phyloP scores from a whole-genome alignment of 1,284 basidiomycete species.

The Phaffia rhodozyma region DNA sequence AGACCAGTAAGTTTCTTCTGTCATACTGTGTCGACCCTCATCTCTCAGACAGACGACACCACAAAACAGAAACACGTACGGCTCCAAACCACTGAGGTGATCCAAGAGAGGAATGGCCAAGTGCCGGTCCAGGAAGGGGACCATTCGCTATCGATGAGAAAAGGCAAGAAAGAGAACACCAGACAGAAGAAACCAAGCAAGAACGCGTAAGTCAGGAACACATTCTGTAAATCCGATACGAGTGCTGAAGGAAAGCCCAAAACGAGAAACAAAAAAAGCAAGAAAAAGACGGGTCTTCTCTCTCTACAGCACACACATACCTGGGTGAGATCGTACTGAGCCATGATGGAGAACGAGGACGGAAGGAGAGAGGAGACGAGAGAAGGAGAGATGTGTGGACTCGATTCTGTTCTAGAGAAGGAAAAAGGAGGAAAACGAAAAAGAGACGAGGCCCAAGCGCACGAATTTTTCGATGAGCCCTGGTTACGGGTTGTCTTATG shows the following conservation, averaged over 20 bases:
- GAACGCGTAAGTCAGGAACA: neutral
- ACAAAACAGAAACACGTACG: neutral
- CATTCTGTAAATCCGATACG: neutral
- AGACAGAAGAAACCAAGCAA: neutral
- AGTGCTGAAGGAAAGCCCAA: neutral
- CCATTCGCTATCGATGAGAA: conserved; percentile 55
- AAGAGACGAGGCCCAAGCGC: neutral
- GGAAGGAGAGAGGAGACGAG: neutral
- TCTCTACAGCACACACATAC: conserved; percentile 23
- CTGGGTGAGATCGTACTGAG: conserved; percentile 70
- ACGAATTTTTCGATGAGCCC: neutral
- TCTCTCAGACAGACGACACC: too few relatives aligned
- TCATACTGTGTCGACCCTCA: neutral
- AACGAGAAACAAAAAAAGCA: neutral
- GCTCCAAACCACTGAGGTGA: conserved; percentile 60
- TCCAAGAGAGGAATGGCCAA: conserved; percentile 82
- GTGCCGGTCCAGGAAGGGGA: conserved; percentile 88
- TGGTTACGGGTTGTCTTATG: conserved; percentile 8
- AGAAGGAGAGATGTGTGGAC: neutral
- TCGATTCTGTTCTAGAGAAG: neutral
- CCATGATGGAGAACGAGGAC: conserved; percentile 42
- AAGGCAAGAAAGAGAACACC: conserved; percentile 14
- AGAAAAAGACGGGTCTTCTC: neutral
- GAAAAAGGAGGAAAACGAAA: neutral
- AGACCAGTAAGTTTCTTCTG: neutral